Conservation (phyloP, 2,329 filamentous ascomycete genomes). For the Phyllosticta paracitricarpa region DNA sequence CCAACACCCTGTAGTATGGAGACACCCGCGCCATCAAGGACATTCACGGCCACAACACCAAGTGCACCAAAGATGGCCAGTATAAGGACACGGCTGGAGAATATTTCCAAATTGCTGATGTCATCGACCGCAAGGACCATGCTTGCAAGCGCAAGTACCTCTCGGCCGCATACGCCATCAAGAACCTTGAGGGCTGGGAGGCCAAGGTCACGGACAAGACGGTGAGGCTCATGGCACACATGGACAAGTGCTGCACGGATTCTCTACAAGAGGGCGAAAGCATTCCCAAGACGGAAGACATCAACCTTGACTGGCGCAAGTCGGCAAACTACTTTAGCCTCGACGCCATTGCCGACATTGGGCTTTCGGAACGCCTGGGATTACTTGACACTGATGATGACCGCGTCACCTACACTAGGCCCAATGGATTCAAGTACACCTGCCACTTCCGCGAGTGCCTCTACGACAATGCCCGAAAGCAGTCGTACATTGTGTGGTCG, state of each 20-base stretch:
- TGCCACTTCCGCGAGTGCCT: conserved; percentile 42
- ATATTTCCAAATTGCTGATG: conserved; percentile 40
- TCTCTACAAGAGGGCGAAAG: conserved; percentile 19
- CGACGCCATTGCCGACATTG: conserved; percentile 49
- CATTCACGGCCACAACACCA: conserved; percentile 16
- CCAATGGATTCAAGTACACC: conserved; percentile 38
- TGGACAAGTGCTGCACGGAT: conserved; percentile 34
- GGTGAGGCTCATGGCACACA: conserved; percentile 25
- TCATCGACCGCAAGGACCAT: conserved; percentile 15
- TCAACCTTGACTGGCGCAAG: conserved; percentile 41
- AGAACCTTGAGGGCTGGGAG: conserved; percentile 15
- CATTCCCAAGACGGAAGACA: conserved; percentile 25
- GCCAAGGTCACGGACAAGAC: conserved; percentile 13
- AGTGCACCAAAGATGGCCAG: conserved; percentile 18
- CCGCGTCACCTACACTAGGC: conserved; percentile 31
- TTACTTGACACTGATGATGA: conserved; percentile 44
- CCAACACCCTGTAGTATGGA: conserved; percentile 24
- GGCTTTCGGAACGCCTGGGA: conserved; percentile 40
- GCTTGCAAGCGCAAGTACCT: conserved; percentile 20
- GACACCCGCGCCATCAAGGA: conserved; percentile 31
- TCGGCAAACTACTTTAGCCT: conserved; percentile 49
- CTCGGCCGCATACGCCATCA: conserved; percentile 15
- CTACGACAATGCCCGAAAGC: conserved; percentile 41
- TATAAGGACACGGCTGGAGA: conserved; percentile 33
- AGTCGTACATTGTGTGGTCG: conserved; percentile 41